A percentile compares a stretch with the other conserved stretches of the same genome.
Conservation (phyloP, 1,284 basidiomycete species). For the Pulveroboletus sp. region DNA sequence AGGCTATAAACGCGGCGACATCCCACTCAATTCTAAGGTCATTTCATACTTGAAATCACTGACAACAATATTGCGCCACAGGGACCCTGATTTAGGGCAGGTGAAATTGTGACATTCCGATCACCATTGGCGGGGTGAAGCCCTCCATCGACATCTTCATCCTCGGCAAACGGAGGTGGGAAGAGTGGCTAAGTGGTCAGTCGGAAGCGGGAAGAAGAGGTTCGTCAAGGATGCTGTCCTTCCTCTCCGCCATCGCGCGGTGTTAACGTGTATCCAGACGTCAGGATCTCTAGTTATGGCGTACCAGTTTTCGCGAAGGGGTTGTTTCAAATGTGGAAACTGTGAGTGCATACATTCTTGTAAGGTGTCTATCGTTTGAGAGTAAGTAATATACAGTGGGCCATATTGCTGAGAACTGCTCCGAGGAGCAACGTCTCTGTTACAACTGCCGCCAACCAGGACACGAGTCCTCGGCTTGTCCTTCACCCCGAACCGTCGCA, state of each 20-base stretch:
- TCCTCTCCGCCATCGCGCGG: background rate
- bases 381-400: constrained; percentile 58
- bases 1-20: constrained; percentile 16
- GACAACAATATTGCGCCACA: constrained; percentile 27
- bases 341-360: constrained; percentile 49
- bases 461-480: constrained; percentile 87
- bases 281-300: constrained; percentile 55
- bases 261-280: constrained; percentile 19
- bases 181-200: constrained; percentile 46
- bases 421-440: constrained; percentile 83
- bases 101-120: constrained; percentile 22
- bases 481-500: constrained; percentile 74
- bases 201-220: constrained; percentile 49
- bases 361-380: constrained; percentile 21
- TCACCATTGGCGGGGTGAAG: constrained; percentile 25
- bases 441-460: constrained; percentile 91
- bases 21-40: background rate
- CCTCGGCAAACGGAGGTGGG: constrained; percentile 46
- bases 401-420: constrained; percentile 88
- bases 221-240: constrained; percentile 16
- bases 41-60: constrained; percentile 24
- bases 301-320: constrained; percentile 78
- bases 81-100: constrained; percentile 39
- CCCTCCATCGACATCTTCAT: constrained; percentile 42
- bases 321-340: constrained; percentile 86